Evolutionary conservation across 2,329 filamentous ascomycete genomes (phyloP).

Genomic region (Penicillium janthinellum): DNA sequence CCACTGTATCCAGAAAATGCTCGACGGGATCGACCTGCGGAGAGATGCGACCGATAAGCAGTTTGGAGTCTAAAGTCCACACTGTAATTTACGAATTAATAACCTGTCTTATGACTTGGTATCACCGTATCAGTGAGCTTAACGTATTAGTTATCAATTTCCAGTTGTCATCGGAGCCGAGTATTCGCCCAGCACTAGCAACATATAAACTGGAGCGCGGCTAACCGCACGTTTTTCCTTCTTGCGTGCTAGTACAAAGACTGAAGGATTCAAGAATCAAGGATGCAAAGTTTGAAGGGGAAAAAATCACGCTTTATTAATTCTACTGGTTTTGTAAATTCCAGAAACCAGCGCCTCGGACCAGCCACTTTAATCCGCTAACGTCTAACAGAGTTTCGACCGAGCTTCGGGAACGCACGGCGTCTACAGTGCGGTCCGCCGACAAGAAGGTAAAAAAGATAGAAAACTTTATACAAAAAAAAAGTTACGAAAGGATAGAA

Average conservation of each 20-base stretch:
- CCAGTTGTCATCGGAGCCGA: slow-evolving; percentile 13
- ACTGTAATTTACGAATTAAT: neutral
- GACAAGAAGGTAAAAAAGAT: neutral
- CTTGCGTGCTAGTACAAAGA: neutral
- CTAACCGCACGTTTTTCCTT: neutral
- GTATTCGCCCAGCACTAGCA: neutral
- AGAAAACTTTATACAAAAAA: neutral
- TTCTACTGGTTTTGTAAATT: neutral
- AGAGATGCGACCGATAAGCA: slow-evolving; percentile 11
- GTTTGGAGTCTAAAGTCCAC: slow-evolving; percentile 5
- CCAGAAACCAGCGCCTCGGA: slow-evolving; percentile 1
- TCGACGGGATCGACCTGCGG: slow-evolving; percentile 5
- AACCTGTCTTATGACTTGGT: neutral
- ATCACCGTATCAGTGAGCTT: neutral
- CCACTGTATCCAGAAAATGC: slow-evolving; percentile 3
- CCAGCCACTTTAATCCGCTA: neutral
- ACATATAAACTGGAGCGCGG: neutral
- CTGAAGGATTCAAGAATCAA: neutral
- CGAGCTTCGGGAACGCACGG: slow-evolving; percentile 16
- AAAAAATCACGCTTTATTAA: neutral
- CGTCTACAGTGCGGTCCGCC: slow-evolving; percentile 11
- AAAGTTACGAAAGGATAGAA: neutral
- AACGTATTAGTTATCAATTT: slow-evolving; percentile 8
- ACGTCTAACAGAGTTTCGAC: slow-evolving; percentile 7
- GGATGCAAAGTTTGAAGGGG: neutral